Evolutionary conservation across 768 basidiomycete genomes (phyloP).

Genomic region (Tylopilus plumbeoviolaceoides): DNA sequence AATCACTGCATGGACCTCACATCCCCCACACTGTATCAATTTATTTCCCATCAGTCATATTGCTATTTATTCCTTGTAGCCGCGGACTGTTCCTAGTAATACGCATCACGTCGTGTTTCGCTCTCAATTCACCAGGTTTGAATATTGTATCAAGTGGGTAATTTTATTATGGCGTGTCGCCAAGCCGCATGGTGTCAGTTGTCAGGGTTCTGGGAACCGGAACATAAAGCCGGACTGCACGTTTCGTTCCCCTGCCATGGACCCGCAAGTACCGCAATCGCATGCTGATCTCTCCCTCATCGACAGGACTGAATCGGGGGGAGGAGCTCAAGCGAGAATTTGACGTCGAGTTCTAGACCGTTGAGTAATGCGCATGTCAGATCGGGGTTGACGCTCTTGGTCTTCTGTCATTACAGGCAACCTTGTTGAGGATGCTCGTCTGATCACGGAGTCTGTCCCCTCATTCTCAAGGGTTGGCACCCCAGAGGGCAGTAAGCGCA

Average conservation of each 20-base stretch:
- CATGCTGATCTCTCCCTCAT: slow-evolving; percentile 20
- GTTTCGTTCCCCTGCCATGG: slow-evolving; percentile 18
- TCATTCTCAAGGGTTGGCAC: slow-evolving; percentile 15
- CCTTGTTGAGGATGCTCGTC: slow-evolving; percentile 1
- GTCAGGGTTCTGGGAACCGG: slow-evolving; percentile 24
- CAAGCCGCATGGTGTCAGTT: slow-evolving; percentile 27
- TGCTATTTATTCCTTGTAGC: slow-evolving; percentile 31
- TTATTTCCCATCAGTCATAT: slow-evolving; percentile 18
- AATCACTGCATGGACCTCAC: slow-evolving; percentile 30
- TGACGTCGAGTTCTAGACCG: slow-evolving; percentile 28
- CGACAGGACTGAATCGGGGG: slow-evolving; percentile 23
- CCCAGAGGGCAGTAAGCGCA: slow-evolving; percentile 6
- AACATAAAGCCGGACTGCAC: slow-evolving; percentile 19
- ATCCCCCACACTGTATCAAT: slow-evolving; percentile 31
- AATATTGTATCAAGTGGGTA: slow-evolving; percentile 14
- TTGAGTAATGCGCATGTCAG: slow-evolving; percentile 4
- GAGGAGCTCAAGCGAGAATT: slow-evolving; percentile 25
- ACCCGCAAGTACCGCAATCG: slow-evolving; percentile 14
- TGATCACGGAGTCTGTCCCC: slow-evolving; percentile 10
- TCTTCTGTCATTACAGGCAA: slow-evolving; percentile 5
- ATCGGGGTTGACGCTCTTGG: slow-evolving; percentile 10
- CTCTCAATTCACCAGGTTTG: slow-evolving; percentile 13
- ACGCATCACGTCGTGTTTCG: slow-evolving; percentile 23
- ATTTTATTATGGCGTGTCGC: slow-evolving; percentile 18
- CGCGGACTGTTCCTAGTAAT: slow-evolving; percentile 23